phyloP scores from a whole-genome alignment of 129 eudicot species.

The Flaveria linearis region DNA sequence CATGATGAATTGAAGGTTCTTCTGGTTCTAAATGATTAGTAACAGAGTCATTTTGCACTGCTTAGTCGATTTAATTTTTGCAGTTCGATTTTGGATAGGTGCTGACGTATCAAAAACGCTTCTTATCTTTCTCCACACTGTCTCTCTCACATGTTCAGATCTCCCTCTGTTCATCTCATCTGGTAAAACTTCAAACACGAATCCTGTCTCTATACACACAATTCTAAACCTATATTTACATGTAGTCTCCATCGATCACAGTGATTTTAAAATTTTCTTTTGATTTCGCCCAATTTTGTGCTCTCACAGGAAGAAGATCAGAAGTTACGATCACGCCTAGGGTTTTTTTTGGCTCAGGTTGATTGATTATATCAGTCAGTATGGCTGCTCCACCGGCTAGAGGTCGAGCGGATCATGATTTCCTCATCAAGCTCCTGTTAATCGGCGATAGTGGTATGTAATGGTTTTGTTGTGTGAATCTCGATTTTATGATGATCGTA shows the following conservation, averaged over 20 bases:
- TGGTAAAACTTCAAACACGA: constrained; percentile 26
- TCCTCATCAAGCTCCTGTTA: constrained; percentile 77
- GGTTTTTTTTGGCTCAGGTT: constrained; percentile 34
- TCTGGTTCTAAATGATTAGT: no score
- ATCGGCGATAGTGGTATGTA: constrained; percentile 89
- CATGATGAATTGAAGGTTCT: no score
- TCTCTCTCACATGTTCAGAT: constrained; percentile 22
- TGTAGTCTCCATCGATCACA: not conserved
- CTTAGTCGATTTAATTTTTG: no score
- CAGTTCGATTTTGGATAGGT: no score
- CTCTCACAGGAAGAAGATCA: constrained; percentile 14
- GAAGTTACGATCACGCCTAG: constrained; percentile 31
- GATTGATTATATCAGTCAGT: constrained; percentile 32
- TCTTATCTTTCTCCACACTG: constrained; percentile 25
- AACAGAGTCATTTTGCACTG: no score
- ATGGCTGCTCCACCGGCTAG: constrained; percentile 95
- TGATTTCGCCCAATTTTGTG: constrained; percentile 5
- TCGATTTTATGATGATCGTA: not conserved
- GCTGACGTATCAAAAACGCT: constrained; percentile 45
- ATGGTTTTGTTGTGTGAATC: not conserved
- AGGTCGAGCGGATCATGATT: constrained; percentile 89
- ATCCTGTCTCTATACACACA: constrained; percentile 19
- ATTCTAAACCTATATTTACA: constrained; percentile 17
- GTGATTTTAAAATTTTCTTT: constrained; percentile 3
- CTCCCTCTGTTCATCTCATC: constrained; percentile 35